Evolutionary conservation across 345 rosid species (phyloP).

Genomic region (Populus euphratica): DNA sequence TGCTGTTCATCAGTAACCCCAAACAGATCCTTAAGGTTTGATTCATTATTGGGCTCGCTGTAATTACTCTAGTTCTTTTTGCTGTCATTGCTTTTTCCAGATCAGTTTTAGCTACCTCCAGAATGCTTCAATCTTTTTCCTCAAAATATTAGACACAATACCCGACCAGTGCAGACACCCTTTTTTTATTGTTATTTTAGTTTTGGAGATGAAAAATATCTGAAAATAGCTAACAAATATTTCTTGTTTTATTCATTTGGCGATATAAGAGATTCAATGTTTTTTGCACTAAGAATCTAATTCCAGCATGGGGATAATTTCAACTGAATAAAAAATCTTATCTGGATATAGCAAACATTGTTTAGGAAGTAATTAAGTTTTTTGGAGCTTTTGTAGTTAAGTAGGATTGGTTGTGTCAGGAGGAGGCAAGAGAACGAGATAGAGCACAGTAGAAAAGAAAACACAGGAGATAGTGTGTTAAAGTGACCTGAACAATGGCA

Average conservation of each 20-base stretch:
- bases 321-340: slow-evolving; percentile 26
- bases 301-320: background rate
- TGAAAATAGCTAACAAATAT: background rate
- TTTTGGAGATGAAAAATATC: background rate
- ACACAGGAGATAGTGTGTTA: background rate
- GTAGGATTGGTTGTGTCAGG: slow-evolving; percentile 39
- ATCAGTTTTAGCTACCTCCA: background rate
- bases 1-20: slow-evolving; percentile 11
- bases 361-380: background rate
- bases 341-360: slow-evolving; percentile 10
- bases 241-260: slow-evolving; percentile 4
- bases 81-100: background rate
- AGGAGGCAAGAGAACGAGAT: slow-evolving; percentile 15
- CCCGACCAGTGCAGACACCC: background rate
- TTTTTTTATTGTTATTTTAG: background rate
- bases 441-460: background rate
- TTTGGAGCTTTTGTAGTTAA: slow-evolving; percentile 20
- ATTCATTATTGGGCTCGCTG: background rate
- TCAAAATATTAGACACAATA: too few relatives aligned
- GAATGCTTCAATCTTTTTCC: background rate
- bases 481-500: slow-evolving; percentile 88
- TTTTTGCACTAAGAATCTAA: background rate
- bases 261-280: slow-evolving; percentile 19
- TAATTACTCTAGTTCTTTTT: background rate
- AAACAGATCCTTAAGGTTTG: background rate